Percentiles rank a stretch among this genome's conserved stretches.
Evolutionary conservation across 192 early-diverging fungal genomes (phyloP).

Genomic region (Pilobolus umbonatus): DNA sequence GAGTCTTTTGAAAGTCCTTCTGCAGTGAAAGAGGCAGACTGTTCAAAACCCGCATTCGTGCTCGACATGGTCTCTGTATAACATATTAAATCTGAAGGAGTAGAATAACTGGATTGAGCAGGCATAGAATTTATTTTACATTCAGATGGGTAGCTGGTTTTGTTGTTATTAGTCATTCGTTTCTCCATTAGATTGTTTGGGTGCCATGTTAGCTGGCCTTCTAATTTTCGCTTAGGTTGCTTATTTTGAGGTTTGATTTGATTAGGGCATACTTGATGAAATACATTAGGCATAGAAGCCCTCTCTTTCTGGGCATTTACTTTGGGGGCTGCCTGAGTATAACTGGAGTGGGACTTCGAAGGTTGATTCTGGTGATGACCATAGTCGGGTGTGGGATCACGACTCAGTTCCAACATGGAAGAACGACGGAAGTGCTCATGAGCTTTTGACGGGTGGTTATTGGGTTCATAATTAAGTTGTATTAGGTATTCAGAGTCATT

Average conservation of each 20-base stretch:
- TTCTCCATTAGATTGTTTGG: not conserved
- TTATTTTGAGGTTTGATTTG: no score
- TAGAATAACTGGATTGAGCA: not conserved
- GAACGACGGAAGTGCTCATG: slow-evolving; percentile 1
- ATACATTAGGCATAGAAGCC: slow-evolving; percentile 2
- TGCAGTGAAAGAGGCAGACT: slow-evolving; percentile 1
- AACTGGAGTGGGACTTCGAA: not conserved
- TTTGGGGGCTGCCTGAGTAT: no score
- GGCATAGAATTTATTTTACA: no score
- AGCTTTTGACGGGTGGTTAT: not conserved
- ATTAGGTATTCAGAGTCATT: no score
- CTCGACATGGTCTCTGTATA: no score
- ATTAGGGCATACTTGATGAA: no score
- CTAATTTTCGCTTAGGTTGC: no score
- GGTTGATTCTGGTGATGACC: not conserved
- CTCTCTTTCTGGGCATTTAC: slow-evolving; percentile 11
- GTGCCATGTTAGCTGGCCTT: slow-evolving; percentile 1
- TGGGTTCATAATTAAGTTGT: no score
- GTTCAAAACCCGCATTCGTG: no score
- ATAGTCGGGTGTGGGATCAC: not conserved
- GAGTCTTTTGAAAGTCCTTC: slow-evolving; percentile 2
- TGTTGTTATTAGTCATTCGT: not conserved
- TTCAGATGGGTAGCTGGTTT: not conserved
- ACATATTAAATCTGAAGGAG: not conserved
- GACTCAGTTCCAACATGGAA: slow-evolving; percentile 4